Evolutionary conservation across 257 asterid species (phyloP).

Genomic region (Salvia hispanica): DNA sequence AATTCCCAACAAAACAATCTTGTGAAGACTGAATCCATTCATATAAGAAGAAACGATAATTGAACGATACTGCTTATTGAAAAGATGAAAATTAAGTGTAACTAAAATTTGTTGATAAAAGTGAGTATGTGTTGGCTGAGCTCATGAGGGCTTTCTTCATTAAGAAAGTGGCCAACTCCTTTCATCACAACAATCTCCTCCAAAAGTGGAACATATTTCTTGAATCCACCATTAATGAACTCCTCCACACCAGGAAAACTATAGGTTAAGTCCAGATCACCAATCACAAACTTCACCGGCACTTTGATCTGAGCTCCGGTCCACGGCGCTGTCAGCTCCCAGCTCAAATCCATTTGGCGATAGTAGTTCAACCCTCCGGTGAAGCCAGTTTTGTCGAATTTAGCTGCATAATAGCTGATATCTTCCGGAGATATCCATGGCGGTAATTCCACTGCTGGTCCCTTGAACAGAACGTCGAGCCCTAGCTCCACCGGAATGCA

Average conservation of each 20-base stretch:
- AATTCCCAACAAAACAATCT: too few species aligned
- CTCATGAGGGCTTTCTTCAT: slow-evolving; percentile 40
- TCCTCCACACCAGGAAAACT: slow-evolving; percentile 45
- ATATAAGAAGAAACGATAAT: too few species aligned
- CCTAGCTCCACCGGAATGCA: slow-evolving; percentile 30
- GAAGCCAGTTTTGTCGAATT: slow-evolving; percentile 48
- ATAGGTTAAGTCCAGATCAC: slow-evolving; percentile 47
- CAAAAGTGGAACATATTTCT: slow-evolving; percentile 41
- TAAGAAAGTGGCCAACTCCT: slow-evolving; percentile 48
- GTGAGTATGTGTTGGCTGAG: slow-evolving; percentile 37
- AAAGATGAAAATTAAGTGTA: neutral
- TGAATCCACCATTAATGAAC: slow-evolving; percentile 38
- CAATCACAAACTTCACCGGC: slow-evolving; percentile 51
- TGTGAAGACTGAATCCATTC: too few species aligned
- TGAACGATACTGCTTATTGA: too few species aligned
- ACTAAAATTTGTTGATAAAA: slow-evolving; percentile 27
- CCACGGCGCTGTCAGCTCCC: slow-evolving; percentile 65
- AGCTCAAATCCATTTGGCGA: slow-evolving; percentile 51
- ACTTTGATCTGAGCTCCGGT: slow-evolving; percentile 43
- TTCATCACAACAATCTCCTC: slow-evolving; percentile 41
- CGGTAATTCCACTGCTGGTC: slow-evolving; percentile 25
- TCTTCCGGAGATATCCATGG: slow-evolving; percentile 52
- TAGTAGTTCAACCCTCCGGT: slow-evolving; percentile 61
- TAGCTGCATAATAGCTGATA: slow-evolving; percentile 40
- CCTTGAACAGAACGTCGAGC: slow-evolving; percentile 29